Conservation (phyloP, 164 flowering plant species). For the Stephania cephalantha region DNA sequence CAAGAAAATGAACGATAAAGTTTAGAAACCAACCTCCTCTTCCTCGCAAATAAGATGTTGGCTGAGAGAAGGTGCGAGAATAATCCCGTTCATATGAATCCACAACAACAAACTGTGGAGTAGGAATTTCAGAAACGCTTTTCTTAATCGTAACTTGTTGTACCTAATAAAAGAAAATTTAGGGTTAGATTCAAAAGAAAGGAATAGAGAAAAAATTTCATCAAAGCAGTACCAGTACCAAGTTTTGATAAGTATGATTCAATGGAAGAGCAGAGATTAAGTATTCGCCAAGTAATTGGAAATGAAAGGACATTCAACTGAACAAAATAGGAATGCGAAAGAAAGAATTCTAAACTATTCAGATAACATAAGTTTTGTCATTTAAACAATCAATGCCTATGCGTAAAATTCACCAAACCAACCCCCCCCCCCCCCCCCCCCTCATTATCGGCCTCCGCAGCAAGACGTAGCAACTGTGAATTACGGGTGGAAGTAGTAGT, state of each 20-base stretch:
- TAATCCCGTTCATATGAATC: constrained; percentile 97
- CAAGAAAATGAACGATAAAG: neutral
- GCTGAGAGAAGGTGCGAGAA: constrained; percentile 67
- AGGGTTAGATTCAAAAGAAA: neutral
- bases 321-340: neutral
- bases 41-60: constrained; percentile 81
- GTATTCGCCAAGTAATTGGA: neutral
- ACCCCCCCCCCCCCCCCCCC: constrained; percentile 16
- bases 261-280: neutral
- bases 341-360: neutral
- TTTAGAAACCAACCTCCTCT: constrained; percentile 66
- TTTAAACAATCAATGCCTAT: neutral
- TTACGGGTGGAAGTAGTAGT: constrained; percentile 61
- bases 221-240: neutral
- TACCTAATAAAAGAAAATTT: constrained; percentile 26
- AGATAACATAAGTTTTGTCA: neutral
- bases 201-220: neutral
- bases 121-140: constrained; percentile 77
- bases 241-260: neutral
- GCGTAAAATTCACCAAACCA: neutral
- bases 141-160: constrained; percentile 61
- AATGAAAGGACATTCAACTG: neutral
- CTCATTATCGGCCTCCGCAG: constrained; percentile 59
- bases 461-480: constrained; percentile 56
- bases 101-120: constrained; percentile 80